Evolutionary conservation across 805 yeast species (phyloP), one percentile per base, ranked within the genome.

Genomic region (Wickerhamomyces silvicola): DNA sequence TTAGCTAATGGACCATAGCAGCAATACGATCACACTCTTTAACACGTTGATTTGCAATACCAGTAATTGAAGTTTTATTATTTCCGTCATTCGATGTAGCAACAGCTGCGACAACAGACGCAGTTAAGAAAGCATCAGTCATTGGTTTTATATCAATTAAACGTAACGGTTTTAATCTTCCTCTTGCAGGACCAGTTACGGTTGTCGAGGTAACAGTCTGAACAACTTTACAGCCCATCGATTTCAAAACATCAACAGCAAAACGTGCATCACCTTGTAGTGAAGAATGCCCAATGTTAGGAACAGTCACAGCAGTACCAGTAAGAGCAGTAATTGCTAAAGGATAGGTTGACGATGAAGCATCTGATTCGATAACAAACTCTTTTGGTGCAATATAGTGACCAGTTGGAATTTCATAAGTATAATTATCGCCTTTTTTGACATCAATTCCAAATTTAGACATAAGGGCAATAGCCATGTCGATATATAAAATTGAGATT

Each of bases 81-180:
- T 58, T 49, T 15, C 49, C 44, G 30, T 62, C 63, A 26, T 59
- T 65, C 10, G 70, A 66, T 40, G 67, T 65, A 4, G 96, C 95
- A 25, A 83, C 72, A n/a, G 98, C 96, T 21, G 97, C 98, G 13
- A 87, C 94, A 10, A 92, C 97, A 33, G 94, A 75, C 0, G 98
- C 98, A 11, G 98, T 92, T 50, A 92, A 66, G 56, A 92, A 92
- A 0, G 98, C 98, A 60, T 92, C 98, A 0, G 98, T 92, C 98
- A 92, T 92, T 33, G 98, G 97, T 62, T 92, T 98, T 98, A 92
- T 92, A 55, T 92, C 97, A 35, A 92, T 81, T 40, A 66, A 72
- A 10, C 76, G 65, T 41, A 92, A 64, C 6, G 94, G 84, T 48
- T 68, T 72, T 43, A 92, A 67, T 0, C 58, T 38, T 11, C 94